These are phyloP conservation scores for Eleusine indica DNA, from an alignment of 176 grass and related monocot species.

Conservation along the genomic window DNA sequence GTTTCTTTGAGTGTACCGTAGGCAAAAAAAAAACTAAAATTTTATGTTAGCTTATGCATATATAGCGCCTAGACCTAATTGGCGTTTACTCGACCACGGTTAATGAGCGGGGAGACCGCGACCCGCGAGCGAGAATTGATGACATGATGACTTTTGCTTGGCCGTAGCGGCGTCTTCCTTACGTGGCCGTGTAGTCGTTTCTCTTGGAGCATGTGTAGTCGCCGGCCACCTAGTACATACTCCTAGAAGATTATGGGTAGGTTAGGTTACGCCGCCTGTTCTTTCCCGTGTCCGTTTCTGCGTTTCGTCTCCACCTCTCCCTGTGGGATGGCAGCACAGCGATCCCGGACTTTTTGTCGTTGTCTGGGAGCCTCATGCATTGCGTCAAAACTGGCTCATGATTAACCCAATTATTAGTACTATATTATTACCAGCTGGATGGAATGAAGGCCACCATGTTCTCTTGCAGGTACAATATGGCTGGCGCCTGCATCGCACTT, in stretches of 20 bases:
- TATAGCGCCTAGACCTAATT: too few species aligned
- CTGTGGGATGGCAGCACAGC: conserved; percentile 5
- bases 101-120: too few species aligned
- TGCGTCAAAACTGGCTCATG: not conserved
- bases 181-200: not conserved
- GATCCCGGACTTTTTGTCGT: not conserved
- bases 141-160: not conserved
- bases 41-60: too few species aligned
- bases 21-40: too few species aligned
- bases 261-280: not conserved
- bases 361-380: not conserved
- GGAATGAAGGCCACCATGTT: too few species aligned
- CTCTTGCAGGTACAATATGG: too few species aligned
- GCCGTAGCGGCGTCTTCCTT: not conserved
- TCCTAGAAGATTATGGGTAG: not conserved
- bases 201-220: conserved; percentile 12
- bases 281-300: not conserved
- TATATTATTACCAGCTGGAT: too few species aligned
- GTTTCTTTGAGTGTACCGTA: too few species aligned
- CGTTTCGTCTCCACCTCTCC: not conserved
- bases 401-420: too few species aligned
- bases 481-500: too few species aligned
- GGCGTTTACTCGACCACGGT: too few species aligned
- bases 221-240: not conserved
- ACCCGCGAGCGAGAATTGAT: too few species aligned